These are phyloP conservation scores for Serendipita indica DNA, from an alignment of 768 basidiomycete species.

Conservation along the genomic window DNA sequence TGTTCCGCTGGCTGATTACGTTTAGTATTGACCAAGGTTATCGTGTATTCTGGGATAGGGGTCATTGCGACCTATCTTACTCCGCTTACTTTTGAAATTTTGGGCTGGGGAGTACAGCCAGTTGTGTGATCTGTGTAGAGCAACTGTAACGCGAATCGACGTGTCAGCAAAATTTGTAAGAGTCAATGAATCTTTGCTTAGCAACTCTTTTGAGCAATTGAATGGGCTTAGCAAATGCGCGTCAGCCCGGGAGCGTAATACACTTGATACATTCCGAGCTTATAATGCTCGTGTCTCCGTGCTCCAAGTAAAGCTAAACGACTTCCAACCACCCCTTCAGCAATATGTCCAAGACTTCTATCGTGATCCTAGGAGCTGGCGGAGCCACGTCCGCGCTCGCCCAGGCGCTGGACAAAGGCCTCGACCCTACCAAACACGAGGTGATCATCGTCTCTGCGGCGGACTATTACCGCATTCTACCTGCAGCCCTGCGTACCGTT, in stretches of 20 bases:
- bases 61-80: constrained; percentile 44
- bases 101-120: constrained; percentile 26
- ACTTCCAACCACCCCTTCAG: too few species aligned
- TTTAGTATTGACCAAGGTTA: constrained; percentile 73
- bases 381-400: constrained; percentile 2
- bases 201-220: too few species aligned
- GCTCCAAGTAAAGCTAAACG: too few species aligned
- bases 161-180: too few species aligned
- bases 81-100: constrained; percentile 50
- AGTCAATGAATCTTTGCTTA: too few species aligned
- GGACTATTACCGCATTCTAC: constrained; percentile 36
- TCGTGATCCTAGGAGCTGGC: constrained; percentile 11
- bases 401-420: background rate
- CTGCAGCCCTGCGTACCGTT: constrained; percentile 38
- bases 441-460: constrained; percentile 41
- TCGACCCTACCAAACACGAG: constrained; percentile 13
- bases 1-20: constrained; percentile 2
- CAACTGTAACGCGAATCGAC: too few species aligned
- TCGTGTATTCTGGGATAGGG: constrained; percentile 81
- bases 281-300: too few species aligned
- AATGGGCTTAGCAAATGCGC: background rate
- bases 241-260: background rate
- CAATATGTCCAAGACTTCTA: constrained; percentile 7
- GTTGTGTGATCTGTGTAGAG: too few species aligned
- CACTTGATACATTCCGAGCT: background rate